Conservation (phyloP, 2,329 filamentous ascomycete species). For the Pseudogymnoascus sp. region DNA sequence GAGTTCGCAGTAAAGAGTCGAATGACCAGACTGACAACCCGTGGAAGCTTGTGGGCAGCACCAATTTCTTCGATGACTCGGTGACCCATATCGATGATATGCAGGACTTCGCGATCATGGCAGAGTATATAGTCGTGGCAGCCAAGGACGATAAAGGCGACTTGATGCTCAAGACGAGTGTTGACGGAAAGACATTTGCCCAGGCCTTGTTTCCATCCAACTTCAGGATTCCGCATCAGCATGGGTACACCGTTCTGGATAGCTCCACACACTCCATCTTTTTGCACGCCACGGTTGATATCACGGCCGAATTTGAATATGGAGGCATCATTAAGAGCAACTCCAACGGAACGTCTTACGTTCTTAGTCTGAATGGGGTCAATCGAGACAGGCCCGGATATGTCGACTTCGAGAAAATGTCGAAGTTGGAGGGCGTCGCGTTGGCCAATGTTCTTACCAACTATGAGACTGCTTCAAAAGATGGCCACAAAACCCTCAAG, state of each 20-base stretch:
- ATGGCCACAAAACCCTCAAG: slow-evolving; percentile 69
- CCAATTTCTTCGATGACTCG: slow-evolving; percentile 61
- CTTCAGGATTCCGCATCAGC: slow-evolving; percentile 69
- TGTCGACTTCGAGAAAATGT: slow-evolving; percentile 95
- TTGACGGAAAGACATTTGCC: slow-evolving; percentile 78
- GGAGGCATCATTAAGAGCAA: slow-evolving; percentile 96
- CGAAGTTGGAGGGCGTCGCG: slow-evolving; percentile 81
- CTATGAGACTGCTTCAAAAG: slow-evolving; percentile 45
- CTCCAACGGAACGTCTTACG: slow-evolving; percentile 93
- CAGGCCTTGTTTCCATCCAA: slow-evolving; percentile 79
- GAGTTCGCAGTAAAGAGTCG: slow-evolving; percentile 54
- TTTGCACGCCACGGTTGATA: slow-evolving; percentile 79
- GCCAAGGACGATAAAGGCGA: slow-evolving; percentile 57
- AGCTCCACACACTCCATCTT: slow-evolving; percentile 93
- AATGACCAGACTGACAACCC: slow-evolving; percentile 56
- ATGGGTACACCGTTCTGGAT: slow-evolving; percentile 86
- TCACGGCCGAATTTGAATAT: slow-evolving; percentile 56
- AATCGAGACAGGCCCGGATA: slow-evolving; percentile 71
- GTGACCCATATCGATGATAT: slow-evolving; percentile 60
- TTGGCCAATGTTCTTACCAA: slow-evolving; percentile 83
- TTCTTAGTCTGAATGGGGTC: slow-evolving; percentile 71
- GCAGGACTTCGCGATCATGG: slow-evolving; percentile 86
- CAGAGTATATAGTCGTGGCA: slow-evolving; percentile 90
- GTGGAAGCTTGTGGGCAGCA: slow-evolving; percentile 65
- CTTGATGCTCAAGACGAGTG: slow-evolving; percentile 66